These are phyloP conservation scores for Coccomyxa sp. DNA, from an alignment of 139 green algal species.

Conservation along the genomic window DNA sequence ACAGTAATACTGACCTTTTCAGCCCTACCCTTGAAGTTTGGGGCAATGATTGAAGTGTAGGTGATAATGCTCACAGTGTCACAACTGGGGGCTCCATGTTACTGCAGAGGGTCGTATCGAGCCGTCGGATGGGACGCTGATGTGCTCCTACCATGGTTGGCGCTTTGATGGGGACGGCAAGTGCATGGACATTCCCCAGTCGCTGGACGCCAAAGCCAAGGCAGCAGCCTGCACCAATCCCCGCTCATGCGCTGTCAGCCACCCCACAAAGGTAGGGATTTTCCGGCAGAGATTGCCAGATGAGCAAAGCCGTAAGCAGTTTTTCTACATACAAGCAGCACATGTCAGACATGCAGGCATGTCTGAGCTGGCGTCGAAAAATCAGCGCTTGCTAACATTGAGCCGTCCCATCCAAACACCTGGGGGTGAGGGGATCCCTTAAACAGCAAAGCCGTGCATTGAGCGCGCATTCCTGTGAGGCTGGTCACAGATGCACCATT, in stretches of 20 bases:
- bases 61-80: not conserved
- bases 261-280: constrained; percentile 4
- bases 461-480: no score
- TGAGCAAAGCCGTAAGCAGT: not conserved
- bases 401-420: not conserved
- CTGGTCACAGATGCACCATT: no score
- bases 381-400: not conserved
- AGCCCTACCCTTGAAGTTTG: not conserved
- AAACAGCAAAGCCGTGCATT: not conserved
- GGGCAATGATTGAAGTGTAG: not conserved
- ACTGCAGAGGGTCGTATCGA: constrained; percentile 44
- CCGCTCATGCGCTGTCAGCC: constrained; percentile 6
- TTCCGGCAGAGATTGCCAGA: not conserved
- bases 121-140: constrained; percentile 30
- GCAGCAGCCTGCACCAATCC: constrained; percentile 7
- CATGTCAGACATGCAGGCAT: no score
- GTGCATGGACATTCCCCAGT: constrained; percentile 42
- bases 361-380: not conserved
- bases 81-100: not conserved
- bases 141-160: constrained; percentile 55
- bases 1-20: not conserved
- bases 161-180: constrained; percentile 22
- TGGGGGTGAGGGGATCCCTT: not conserved
- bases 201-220: not conserved
- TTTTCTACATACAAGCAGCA: not conserved